Conservation (phyloP, 306 rosid species). For the Quercus rubra region DNA sequence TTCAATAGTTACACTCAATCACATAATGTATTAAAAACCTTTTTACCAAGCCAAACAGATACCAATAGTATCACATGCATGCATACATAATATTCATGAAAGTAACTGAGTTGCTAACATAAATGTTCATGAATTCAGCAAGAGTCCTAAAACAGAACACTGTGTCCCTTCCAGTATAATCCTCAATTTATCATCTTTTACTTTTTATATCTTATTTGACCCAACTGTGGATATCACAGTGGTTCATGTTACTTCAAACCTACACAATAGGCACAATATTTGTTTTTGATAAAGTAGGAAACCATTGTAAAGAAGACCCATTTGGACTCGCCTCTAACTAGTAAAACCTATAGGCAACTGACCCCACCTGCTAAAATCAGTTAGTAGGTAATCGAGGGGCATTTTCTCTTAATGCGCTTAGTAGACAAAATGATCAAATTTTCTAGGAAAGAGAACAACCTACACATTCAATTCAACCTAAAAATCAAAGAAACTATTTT, state of each 20-base stretch:
- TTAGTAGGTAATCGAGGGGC: no score
- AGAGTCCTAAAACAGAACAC: neutral
- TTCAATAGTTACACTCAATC: no score
- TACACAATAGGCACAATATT: neutral
- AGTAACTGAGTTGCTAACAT: neutral
- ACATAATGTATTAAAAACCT: no score
- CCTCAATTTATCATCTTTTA: neutral
- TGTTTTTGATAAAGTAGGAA: no score
- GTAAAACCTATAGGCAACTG: no score
- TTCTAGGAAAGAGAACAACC: neutral
- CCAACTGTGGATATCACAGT: neutral
- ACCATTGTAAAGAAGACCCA: no score
- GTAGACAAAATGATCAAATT: neutral
- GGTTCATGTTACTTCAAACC: neutral
- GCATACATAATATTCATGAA: neutral
- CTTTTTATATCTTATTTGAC: neutral
- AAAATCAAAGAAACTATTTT: neutral
- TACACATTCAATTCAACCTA: neutral
- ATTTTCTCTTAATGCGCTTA: no score
- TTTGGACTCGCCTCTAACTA: no score
- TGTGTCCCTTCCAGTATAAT: neutral
- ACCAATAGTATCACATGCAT: no score
- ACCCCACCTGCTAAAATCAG: no score
- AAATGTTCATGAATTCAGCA: neutral
- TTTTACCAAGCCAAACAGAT: no score